phyloP scores from a whole-genome alignment of 768 basidiomycete species.

The Pleurotus sapidus region DNA sequence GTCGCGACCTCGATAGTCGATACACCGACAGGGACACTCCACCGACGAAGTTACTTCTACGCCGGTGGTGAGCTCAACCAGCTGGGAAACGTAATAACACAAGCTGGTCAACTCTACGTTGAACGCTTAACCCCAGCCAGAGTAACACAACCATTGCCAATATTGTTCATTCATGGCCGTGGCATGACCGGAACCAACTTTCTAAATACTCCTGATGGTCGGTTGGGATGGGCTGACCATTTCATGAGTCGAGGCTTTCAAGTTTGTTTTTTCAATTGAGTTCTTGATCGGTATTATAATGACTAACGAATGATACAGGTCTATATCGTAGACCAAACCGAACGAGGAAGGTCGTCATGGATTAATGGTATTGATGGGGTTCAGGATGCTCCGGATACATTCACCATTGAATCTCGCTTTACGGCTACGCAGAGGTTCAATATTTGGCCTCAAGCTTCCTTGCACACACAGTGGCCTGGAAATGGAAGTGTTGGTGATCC shows the following conservation, averaged over 20 bases:
- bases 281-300: too few species aligned
- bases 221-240: constrained; percentile 34
- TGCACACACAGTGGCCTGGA: constrained; percentile 54
- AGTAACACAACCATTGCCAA: constrained; percentile 20
- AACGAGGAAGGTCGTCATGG: constrained; percentile 34
- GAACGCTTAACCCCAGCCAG: constrained; percentile 27
- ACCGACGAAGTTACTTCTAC: constrained; percentile 29
- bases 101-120: constrained; percentile 32
- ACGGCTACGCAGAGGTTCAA: constrained; percentile 27
- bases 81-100: constrained; percentile 17
- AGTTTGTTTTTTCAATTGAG: constrained; percentile 15
- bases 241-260: constrained; percentile 31
- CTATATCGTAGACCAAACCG: constrained; percentile 37
- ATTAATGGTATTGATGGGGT: constrained; percentile 27
- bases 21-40: constrained; percentile 16
- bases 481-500: constrained; percentile 44
- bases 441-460: constrained; percentile 33
- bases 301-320: constrained; percentile 21
- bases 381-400: constrained; percentile 14
- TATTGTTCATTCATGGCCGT: constrained; percentile 30
- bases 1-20: too few species aligned
- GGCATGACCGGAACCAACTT: constrained; percentile 34
- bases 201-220: constrained; percentile 32
- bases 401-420: constrained; percentile 25
- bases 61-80: constrained; percentile 25